phyloP scores from a whole-genome alignment of 2,329 filamentous ascomycete species.

The Cryphonectria parasitica region DNA sequence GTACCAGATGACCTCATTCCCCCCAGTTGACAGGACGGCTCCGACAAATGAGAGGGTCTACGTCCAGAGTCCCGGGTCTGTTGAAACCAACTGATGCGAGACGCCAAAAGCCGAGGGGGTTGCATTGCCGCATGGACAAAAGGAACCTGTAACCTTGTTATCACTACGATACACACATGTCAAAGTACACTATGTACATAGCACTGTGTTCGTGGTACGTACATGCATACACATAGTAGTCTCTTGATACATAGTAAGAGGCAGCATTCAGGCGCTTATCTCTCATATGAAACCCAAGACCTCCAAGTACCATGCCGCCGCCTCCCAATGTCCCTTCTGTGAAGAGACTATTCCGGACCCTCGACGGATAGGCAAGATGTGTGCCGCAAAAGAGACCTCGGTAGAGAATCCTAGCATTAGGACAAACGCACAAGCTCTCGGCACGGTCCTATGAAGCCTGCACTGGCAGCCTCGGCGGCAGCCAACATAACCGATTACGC shows the following conservation, averaged over 20 bases:
- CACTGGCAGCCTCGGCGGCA: neutral
- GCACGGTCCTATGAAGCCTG: neutral
- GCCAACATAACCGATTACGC: neutral
- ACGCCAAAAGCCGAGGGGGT: constrained; percentile 2
- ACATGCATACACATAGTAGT: neutral
- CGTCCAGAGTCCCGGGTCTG: constrained; percentile 26
- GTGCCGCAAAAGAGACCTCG: neutral
- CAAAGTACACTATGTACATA: neutral
- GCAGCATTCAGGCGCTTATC: neutral
- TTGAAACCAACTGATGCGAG: neutral
- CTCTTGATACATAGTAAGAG: neutral
- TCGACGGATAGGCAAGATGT: neutral
- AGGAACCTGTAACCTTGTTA: neutral
- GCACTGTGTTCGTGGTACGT: neutral
- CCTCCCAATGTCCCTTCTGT: neutral
- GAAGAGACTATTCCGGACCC: neutral
- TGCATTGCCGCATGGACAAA: constrained; percentile 3
- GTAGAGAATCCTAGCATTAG: neutral
- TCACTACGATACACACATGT: neutral
- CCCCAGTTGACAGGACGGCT: neutral
- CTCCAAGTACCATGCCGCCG: neutral
- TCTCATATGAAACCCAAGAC: neutral
- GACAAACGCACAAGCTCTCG: neutral
- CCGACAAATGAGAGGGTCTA: constrained; percentile 12
- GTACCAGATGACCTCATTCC: constrained; percentile 4